These are phyloP conservation scores for Erodium moschatum DNA, from an alignment of 441 rosid genomes.

Conservation along the genomic window DNA sequence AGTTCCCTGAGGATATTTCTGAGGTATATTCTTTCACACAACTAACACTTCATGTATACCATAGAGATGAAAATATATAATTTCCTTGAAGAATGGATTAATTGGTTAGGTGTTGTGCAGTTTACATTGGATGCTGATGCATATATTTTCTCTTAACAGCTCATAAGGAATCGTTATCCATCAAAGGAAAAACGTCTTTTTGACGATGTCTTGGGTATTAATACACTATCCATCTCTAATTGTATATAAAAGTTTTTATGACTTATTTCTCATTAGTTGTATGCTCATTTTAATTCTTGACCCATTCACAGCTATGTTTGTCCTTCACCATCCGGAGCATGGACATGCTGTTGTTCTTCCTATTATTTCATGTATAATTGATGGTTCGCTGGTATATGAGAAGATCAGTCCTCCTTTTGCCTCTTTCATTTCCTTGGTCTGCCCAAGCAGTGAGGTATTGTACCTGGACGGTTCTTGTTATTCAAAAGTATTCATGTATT, in stretches of 20 bases:
- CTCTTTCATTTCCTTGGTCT: slow-evolving; percentile 85
- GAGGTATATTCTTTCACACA: slow-evolving; percentile 43
- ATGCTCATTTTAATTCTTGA: slow-evolving; percentile 18
- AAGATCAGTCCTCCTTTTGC: slow-evolving; percentile 74
- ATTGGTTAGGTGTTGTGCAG: slow-evolving; percentile 10
- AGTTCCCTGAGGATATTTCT: slow-evolving; percentile 86
- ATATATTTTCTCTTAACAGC: slow-evolving; percentile 41
- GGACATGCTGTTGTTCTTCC: slow-evolving; percentile 98
- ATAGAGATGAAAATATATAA: no score
- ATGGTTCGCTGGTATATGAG: slow-evolving; percentile 76
- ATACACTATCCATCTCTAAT: slow-evolving; percentile 13
- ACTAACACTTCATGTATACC: no score
- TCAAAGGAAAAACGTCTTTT: slow-evolving; percentile 70
- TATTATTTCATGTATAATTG: slow-evolving; percentile 84
- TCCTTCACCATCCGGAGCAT: slow-evolving; percentile 96
- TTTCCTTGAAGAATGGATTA: slow-evolving; percentile 4
- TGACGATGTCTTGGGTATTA: slow-evolving; percentile 87
- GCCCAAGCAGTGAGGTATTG: slow-evolving; percentile 74
- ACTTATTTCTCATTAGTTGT: neutral
- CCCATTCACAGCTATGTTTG: slow-evolving; percentile 68
- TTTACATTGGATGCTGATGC: slow-evolving; percentile 13
- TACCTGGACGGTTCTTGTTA: slow-evolving; percentile 7
- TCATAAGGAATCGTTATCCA: slow-evolving; percentile 81
- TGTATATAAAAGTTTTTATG: neutral
- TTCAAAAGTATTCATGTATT: no score